Evolutionary conservation across 164 flowering plant species (phyloP), one percentile per base, ranked within the genome.

Genomic region (Brasenia schreberi): DNA sequence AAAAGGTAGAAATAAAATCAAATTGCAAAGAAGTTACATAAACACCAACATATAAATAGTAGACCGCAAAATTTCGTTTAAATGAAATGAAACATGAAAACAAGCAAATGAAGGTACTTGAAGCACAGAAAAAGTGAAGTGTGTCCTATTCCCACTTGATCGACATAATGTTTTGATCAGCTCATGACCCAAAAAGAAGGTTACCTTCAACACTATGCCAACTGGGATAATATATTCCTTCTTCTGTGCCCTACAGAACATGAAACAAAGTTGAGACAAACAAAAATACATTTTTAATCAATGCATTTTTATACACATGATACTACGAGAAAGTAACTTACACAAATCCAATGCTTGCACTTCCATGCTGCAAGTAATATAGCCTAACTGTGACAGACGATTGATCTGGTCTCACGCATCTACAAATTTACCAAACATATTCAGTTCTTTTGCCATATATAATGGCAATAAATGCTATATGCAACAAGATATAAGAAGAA

Each of bases 341-440:
- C 98, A 95, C 83, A 71, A 93, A 84, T 64, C 98, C 98, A 78
- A 94, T 78, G 66, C 98, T 84, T 61, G 96, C 93, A 81, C 97
- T 91, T 72, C 97, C 98, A 79, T 79, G 91, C 66, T 79, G 84
- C 65, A 94, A 87, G 75, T 91, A 90, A 79, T 91, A 89, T 68
- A 94, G 62, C 69, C 75, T 85, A 18, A 84, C 77, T 11, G 96
- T 75, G 59, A 89, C 81, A 6, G 97, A 79, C 56, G 97, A 87
- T 69, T 82, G 92, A 75, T 94, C 97, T 64, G 82, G 85, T 70
- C 98, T 80, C 16, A 85, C 95, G 80, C 98, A 90, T 79, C 98
- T 92, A 73, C 12, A 69, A 18, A 43, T 19, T 12, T 17, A 44
- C 61, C 69, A 68, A n/a, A 4, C 12, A 45, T 4, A 45, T 45